Percentiles rank a stretch among this genome's conserved stretches.
Evolutionary conservation across 495 filamentous ascomycete species (phyloP).

Genomic region (Tuber borchii): DNA sequence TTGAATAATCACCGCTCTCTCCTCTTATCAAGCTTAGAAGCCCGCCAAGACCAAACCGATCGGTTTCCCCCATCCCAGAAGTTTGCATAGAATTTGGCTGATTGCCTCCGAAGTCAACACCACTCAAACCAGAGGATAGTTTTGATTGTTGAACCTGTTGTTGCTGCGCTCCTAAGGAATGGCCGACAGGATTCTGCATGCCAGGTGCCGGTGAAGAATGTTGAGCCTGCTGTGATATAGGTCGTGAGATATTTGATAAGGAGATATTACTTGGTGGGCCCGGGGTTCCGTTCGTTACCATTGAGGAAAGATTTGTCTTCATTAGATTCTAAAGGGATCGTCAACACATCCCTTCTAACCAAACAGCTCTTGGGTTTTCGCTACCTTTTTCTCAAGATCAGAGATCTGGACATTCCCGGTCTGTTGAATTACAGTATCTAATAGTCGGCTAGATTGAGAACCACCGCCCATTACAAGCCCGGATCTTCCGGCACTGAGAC

Average conservation of each 20-base stretch:
- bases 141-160: constrained; percentile 52
- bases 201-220: constrained; percentile 35
- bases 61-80: constrained; percentile 59
- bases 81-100: constrained; percentile 41
- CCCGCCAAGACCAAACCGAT: constrained; percentile 60
- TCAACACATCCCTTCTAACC: not conserved
- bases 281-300: constrained; percentile 35
- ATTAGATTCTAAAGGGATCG: constrained; percentile 24
- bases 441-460: constrained; percentile 25
- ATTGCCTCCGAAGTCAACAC: constrained; percentile 34
- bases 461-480: constrained; percentile 26
- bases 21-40: constrained; percentile 58
- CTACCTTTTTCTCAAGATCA: constrained; percentile 36
- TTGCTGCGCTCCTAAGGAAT: constrained; percentile 34
- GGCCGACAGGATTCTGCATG: constrained; percentile 35
- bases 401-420: constrained; percentile 30
- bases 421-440: constrained; percentile 33
- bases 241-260: constrained; percentile 48
- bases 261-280: constrained; percentile 32
- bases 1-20: constrained; percentile 57
- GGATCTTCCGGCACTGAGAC: constrained; percentile 19
- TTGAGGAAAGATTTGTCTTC: constrained; percentile 25
- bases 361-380: not conserved
- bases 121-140: constrained; percentile 22
- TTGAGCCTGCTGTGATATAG: constrained; percentile 52